These are phyloP conservation scores for Coniochaeta ligniaria DNA, from an alignment of 2,329 filamentous ascomycete genomes.

Conservation along the genomic window DNA sequence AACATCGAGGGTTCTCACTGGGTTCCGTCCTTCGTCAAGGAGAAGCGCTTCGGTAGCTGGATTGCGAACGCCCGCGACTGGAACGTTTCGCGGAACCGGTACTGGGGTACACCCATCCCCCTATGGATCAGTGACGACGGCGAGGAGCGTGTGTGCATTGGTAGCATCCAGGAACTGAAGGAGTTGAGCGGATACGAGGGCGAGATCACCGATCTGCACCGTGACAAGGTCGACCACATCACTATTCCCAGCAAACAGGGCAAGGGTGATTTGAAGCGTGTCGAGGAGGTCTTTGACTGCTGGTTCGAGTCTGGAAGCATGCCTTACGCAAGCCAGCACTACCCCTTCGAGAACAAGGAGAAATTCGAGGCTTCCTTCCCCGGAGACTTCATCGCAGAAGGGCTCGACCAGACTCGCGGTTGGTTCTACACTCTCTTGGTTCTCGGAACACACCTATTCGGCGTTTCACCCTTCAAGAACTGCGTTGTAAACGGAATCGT, in stretches of 20 bases:
- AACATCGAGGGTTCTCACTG: conserved; percentile 87
- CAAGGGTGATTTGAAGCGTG: conserved; percentile 72
- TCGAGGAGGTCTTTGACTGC: conserved; percentile 90
- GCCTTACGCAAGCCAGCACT: conserved; percentile 88
- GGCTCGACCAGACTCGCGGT: conserved; percentile 79
- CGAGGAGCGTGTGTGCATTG: conserved; percentile 79
- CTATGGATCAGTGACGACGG: conserved; percentile 87
- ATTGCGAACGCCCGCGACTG: conserved; percentile 87
- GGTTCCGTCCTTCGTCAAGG: conserved; percentile 87
- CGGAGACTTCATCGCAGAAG: conserved; percentile 90
- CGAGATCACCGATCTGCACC: conserved; percentile 78
- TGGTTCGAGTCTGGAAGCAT: conserved; percentile 94
- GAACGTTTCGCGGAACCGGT: conserved; percentile 90
- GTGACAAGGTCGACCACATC: conserved; percentile 88
- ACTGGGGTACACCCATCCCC: conserved; percentile 91
- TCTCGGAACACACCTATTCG: conserved; percentile 81
- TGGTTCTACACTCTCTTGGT: conserved; percentile 96
- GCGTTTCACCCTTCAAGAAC: conserved; percentile 82
- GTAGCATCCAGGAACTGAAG: conserved; percentile 77
- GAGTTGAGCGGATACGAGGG: conserved; percentile 80
- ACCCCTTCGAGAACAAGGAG: conserved; percentile 84
- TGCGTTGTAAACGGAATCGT: conserved; percentile 96
- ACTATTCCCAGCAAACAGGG: conserved; percentile 88
- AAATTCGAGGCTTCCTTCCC: conserved; percentile 77
- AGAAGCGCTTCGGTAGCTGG: conserved; percentile 87